phyloP scores from a whole-genome alignment of 164 flowering plant genomes.

The Paratinospora sagittata region DNA sequence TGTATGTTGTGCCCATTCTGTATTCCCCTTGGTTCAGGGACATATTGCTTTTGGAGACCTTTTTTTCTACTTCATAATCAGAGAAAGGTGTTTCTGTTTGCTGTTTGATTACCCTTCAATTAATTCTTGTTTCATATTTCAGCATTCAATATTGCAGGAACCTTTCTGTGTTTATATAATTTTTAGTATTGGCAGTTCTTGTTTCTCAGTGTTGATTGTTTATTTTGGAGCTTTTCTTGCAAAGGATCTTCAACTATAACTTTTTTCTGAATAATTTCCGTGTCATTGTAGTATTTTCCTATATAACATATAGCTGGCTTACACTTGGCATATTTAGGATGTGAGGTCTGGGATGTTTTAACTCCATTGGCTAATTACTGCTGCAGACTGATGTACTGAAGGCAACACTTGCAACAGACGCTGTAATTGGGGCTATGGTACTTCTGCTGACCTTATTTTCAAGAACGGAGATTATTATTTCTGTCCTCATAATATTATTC shows the following conservation, averaged over 20 bases:
- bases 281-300: neutral
- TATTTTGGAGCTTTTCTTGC: neutral
- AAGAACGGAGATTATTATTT: neutral
- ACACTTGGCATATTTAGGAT: neutral
- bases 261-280: neutral
- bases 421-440: slow-evolving; percentile 83
- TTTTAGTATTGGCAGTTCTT: neutral
- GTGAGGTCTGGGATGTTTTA: neutral
- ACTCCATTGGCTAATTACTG: slow-evolving; percentile 3
- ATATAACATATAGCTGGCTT: too few species aligned
- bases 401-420: slow-evolving; percentile 98
- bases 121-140: neutral
- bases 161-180: neutral
- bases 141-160: neutral
- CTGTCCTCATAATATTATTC: neutral
- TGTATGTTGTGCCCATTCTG: neutral
- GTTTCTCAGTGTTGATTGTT: neutral
- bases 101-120: neutral
- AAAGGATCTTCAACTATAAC: neutral
- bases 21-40: neutral
- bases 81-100: neutral
- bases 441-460: slow-evolving; percentile 7
- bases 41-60: neutral
- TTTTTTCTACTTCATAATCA: neutral
- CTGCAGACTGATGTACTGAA: slow-evolving; percentile 79